These are phyloP conservation scores for Yarrowia sp. DNA, from an alignment of 805 yeast species.

Conservation along the genomic window DNA sequence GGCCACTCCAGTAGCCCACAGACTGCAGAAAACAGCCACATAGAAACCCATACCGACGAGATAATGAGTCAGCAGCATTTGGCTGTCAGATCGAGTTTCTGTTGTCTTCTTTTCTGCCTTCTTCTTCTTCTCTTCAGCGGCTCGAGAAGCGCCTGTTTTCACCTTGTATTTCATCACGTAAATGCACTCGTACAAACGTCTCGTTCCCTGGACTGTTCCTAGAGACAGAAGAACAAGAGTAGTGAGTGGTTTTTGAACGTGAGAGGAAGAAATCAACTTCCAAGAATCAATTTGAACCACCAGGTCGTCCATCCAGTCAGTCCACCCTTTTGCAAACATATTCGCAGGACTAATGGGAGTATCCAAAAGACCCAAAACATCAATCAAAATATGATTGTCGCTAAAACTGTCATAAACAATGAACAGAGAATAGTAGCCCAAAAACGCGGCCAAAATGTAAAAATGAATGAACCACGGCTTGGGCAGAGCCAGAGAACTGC, in stretches of 20 bases:
- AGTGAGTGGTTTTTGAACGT: slow-evolving; percentile 4
- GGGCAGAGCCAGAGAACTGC: not conserved
- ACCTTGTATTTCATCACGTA: slow-evolving; percentile 16
- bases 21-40: slow-evolving; percentile 3
- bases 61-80: slow-evolving; percentile 5
- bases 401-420: not conserved
- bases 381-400: not conserved
- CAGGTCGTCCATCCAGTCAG: not conserved
- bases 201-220: not conserved
- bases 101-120: not conserved
- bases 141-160: not conserved
- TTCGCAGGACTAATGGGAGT: not conserved
- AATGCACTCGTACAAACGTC: not conserved
- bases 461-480: slow-evolving; percentile 15
- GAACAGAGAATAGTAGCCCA: not conserved
- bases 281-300: not conserved
- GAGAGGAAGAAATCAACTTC: not conserved
- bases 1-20: not conserved
- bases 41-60: slow-evolving; percentile 12
- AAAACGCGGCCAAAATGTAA: slow-evolving; percentile 7
- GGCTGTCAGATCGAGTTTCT: not conserved
- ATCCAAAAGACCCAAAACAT: not conserved
- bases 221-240: not conserved
- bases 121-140: not conserved
- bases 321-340: not conserved